Base-by-base conservation (phyloP, 2,329 filamentous ascomycete species). In the Penicillium sp. region DNA sequence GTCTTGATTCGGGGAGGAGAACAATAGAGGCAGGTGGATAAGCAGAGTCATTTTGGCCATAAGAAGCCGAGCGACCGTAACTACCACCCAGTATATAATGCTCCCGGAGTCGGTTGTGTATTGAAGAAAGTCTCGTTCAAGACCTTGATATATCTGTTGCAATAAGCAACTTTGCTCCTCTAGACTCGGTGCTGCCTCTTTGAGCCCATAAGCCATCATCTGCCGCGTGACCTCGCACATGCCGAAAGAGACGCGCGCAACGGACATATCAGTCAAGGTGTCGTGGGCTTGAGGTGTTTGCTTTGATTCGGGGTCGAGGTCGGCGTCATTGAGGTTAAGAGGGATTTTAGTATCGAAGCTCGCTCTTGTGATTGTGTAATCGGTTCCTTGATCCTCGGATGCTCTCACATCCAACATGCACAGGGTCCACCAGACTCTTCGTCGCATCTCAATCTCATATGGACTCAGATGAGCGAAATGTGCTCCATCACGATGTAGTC, bases 321-420 rank as follows among this genome's bases (percentile, higher is more conserved):
- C 81, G 3, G 66, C 66, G 39, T 81, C 78, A 57, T 83, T 78
- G 42, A 82, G 72, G 43, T 82, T 82, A 5, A 75, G 60, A 1
- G 81, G 80, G 9, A 78, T 63, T 53, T 74, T 78, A 0, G 85
- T 87, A 64, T 89, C 85, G 62, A 83, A 88, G 11, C 79, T 79
- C 13, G 80, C 78, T 47, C 82, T 78, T 2, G 78, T 69, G 40
- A 88, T 85, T 0, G 81, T 82, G 3, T 84, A 81, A 57, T 87
- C 84, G 22, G 82, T 83, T 0, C 84, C 85, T 64, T 87, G 83
- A 56, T 87, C 83, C 64, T 88, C 85, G 0, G 83, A 82, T 1
- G 84, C 78, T 57, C 85, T 75, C 3, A 80, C 78, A 65, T 89
- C 86, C 0, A 88, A 71, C 14, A 86, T 74, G 61, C 66, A 71